Percentiles rank a stretch among this genome's conserved stretches.
Evolutionary conservation across 2,329 filamentous ascomycete species (phyloP).

Genomic region (Phialocephala subalpina): DNA sequence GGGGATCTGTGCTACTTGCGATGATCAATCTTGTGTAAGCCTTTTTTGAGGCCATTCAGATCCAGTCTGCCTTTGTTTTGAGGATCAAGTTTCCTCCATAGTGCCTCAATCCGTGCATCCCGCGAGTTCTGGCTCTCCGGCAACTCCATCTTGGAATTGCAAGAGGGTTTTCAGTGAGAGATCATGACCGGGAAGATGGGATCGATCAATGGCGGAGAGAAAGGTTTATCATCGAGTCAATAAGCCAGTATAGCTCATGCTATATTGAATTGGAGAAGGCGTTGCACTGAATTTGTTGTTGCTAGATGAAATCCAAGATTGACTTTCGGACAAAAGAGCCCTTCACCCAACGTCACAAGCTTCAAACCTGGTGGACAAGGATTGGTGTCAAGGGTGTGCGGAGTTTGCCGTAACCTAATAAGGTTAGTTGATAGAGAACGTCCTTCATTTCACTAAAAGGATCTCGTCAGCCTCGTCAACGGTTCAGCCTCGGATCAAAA

Average conservation of each 20-base stretch:
- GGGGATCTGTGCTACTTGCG: conserved; percentile 62
- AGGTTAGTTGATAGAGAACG: conserved; percentile 3
- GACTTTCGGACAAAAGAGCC: neutral
- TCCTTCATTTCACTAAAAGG: neutral
- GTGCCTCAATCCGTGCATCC: conserved; percentile 80
- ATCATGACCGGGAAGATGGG: conserved; percentile 32
- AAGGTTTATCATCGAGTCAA: conserved; percentile 21
- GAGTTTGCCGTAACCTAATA: neutral
- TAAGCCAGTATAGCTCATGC: conserved; percentile 9
- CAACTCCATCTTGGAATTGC: conserved; percentile 60
- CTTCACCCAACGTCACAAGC: conserved; percentile 8
- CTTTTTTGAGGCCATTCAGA: conserved; percentile 82
- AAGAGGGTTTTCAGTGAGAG: conserved; percentile 32
- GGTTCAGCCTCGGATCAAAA: neutral
- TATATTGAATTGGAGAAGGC: neutral
- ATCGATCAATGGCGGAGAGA: conserved; percentile 1
- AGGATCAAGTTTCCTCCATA: conserved; percentile 86
- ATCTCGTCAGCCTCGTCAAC: neutral
- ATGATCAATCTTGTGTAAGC: conserved; percentile 88
- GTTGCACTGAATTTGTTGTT: neutral
- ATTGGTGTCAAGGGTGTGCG: neutral
- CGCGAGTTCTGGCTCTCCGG: conserved; percentile 79
- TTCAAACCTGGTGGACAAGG: neutral
- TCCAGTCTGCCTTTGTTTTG: conserved; percentile 82
- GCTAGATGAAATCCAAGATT: conserved; percentile 6